These are phyloP conservation scores for Huntiella omanensis DNA, from an alignment of 2,329 filamentous ascomycete genomes.

Conservation along the genomic window DNA sequence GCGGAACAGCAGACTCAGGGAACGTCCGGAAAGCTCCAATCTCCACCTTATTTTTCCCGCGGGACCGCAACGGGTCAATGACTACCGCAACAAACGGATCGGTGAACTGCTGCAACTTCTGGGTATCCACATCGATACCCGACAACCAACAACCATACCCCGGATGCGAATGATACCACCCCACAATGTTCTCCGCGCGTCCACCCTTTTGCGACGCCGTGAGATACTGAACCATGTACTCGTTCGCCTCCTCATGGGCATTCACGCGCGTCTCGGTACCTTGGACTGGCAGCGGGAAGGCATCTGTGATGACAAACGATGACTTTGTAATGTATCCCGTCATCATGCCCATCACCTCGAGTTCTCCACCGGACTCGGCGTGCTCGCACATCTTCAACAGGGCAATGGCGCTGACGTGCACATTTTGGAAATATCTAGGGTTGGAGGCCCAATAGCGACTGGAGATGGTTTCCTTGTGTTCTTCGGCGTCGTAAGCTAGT, in stretches of 20 bases:
- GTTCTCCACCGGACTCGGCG: constrained; percentile 74
- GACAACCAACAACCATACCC: constrained; percentile 97
- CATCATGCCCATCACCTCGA: constrained; percentile 98
- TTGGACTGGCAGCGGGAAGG: constrained; percentile 83
- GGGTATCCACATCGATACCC: constrained; percentile 84
- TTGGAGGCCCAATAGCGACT: constrained; percentile 59
- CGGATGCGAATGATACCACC: constrained; percentile 96
- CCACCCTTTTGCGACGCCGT: constrained; percentile 56
- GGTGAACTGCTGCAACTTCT: constrained; percentile 61
- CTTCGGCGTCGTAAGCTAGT: constrained; percentile 35
- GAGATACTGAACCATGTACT: constrained; percentile 85
- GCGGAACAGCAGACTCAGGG: constrained; percentile 23
- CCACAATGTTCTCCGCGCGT: constrained; percentile 76
- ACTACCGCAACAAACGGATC: constrained; percentile 93
- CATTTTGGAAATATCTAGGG: constrained; percentile 75
- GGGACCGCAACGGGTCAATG: constrained; percentile 88
- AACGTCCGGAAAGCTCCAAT: constrained; percentile 94
- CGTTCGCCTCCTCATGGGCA: constrained; percentile 85
- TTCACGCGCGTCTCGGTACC: constrained; percentile 98
- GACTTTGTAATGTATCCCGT: constrained; percentile 78
- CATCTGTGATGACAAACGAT: constrained; percentile 80
- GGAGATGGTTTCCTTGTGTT: constrained; percentile 37
- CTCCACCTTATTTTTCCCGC: constrained; percentile 86
- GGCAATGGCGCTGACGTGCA: constrained; percentile 83
- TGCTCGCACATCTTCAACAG: constrained; percentile 99